A percentile compares a stretch with the other conserved stretches of the same genome.
phyloP scores from a whole-genome alignment of 2,329 filamentous ascomycete species.

The Diaporthe amygdali region DNA sequence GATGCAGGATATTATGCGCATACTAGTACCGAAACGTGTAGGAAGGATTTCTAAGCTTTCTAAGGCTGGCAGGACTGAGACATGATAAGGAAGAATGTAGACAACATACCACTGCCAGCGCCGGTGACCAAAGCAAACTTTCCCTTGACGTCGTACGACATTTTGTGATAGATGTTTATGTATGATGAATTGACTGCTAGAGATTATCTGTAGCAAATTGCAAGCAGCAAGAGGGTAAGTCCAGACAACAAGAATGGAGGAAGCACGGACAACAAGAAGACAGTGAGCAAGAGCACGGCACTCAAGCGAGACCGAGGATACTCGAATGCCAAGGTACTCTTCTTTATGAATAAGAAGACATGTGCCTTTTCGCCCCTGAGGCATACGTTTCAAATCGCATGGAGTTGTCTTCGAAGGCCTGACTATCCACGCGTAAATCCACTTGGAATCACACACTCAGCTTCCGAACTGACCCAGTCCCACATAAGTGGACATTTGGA shows the following conservation, averaged over 20 bases:
- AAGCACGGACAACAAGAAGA: too few relatives aligned
- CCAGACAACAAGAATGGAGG: not conserved
- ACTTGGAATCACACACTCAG: not conserved
- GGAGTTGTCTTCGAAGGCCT: too few relatives aligned
- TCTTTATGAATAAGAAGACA: not conserved
- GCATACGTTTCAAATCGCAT: not conserved
- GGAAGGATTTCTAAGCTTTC: not conserved
- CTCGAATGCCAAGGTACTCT: not conserved
- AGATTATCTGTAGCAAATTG: not conserved
- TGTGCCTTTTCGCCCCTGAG: too few relatives aligned
- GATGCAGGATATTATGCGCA: not conserved
- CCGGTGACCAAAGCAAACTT: constrained; percentile 25
- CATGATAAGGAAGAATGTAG: not conserved
- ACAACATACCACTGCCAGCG: constrained; percentile 14
- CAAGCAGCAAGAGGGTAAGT: not conserved
- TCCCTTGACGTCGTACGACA: constrained; percentile 25
- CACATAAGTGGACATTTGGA: not conserved
- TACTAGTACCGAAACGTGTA: not conserved
- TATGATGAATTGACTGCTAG: not conserved
- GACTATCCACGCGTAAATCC: not conserved
- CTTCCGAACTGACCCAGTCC: not conserved
- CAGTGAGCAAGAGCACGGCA: not conserved
- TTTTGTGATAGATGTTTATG: not conserved
- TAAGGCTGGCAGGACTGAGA: not conserved
- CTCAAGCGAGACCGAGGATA: not conserved